These are phyloP conservation scores for Boletus rex-veris DNA, from an alignment of 768 basidiomycete genomes.

Conservation along the genomic window DNA sequence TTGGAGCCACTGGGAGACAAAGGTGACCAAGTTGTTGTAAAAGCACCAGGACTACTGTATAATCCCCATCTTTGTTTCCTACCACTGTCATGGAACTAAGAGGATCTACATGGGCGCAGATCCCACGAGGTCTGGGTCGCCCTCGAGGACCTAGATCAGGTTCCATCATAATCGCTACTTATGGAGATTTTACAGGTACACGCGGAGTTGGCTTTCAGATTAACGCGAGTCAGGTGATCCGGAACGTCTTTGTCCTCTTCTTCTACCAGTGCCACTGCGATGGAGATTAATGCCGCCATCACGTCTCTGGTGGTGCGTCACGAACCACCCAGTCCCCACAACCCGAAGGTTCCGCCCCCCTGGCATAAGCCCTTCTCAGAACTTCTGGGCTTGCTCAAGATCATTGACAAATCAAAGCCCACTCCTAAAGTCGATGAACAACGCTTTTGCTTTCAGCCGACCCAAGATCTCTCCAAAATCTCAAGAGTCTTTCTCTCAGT, in stretches of 20 bases:
- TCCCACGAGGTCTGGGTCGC: not conserved
- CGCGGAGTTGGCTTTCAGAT: conserved; percentile 3
- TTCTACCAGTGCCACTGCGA: conserved; percentile 11
- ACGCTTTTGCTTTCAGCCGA: conserved; percentile 14
- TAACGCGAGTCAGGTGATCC: conserved; percentile 5
- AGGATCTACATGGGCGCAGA: not conserved
- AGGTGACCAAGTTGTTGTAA: too few relatives aligned
- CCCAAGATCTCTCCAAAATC: conserved; percentile 9
- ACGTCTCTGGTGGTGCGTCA: conserved; percentile 5
- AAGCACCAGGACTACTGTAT: not conserved
- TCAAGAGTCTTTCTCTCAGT: conserved; percentile 13
- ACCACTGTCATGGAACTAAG: not conserved
- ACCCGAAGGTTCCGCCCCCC: not conserved
- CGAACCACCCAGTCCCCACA: not conserved
- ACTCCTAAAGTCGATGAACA: not conserved
- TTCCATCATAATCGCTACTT: not conserved
- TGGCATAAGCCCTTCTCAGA: conserved; percentile 12
- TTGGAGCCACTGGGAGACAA: too few relatives aligned
- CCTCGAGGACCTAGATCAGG: not conserved
- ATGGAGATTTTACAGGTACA: not conserved
- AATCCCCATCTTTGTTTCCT: not conserved
- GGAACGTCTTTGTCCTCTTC: conserved; percentile 2
- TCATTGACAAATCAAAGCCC: not conserved
- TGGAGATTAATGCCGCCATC: not conserved
- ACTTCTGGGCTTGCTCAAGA: conserved; percentile 6